Percentiles rank a stretch among this genome's conserved stretches.
These are phyloP conservation scores for Salvia splendens DNA, from an alignment of 257 asterid species.

Conservation along the genomic window DNA sequence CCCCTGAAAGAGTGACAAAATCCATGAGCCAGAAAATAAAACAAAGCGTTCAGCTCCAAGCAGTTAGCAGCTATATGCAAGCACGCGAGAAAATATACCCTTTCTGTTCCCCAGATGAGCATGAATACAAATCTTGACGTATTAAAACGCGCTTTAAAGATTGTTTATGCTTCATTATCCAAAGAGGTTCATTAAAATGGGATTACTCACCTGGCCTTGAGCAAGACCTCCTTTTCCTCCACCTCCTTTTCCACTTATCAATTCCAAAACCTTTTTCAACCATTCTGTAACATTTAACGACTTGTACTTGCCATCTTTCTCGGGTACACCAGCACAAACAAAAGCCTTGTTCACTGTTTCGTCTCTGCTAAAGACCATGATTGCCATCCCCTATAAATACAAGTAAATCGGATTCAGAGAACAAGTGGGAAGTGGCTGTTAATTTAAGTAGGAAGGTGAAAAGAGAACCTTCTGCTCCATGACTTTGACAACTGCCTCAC, in stretches of 20 bases:
- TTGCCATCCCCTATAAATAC: slow-evolving; percentile 67
- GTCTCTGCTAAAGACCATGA: slow-evolving; percentile 80
- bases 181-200: not conserved
- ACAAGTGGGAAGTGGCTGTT: not conserved
- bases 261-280: slow-evolving; percentile 71
- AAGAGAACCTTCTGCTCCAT: slow-evolving; percentile 76
- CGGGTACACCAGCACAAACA: slow-evolving; percentile 98
- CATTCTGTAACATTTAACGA: slow-evolving; percentile 72
- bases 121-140: not conserved
- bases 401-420: slow-evolving; percentile 10
- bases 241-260: slow-evolving; percentile 91
- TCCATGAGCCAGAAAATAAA: not conserved
- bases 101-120: too few species aligned
- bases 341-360: slow-evolving; percentile 73
- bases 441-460: slow-evolving; percentile 17
- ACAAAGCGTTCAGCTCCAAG: too few species aligned
- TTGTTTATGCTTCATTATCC: not conserved
- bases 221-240: slow-evolving; percentile 97
- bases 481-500: slow-evolving; percentile 98
- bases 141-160: not conserved
- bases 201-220: slow-evolving; percentile 81
- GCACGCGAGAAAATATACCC: too few species aligned
- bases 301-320: slow-evolving; percentile 57
- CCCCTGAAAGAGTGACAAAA: slow-evolving; percentile 52
- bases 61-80: too few species aligned